Evolutionary conservation across 495 filamentous ascomycete genomes (phyloP).

Genomic region (Ramalina intermedia): DNA sequence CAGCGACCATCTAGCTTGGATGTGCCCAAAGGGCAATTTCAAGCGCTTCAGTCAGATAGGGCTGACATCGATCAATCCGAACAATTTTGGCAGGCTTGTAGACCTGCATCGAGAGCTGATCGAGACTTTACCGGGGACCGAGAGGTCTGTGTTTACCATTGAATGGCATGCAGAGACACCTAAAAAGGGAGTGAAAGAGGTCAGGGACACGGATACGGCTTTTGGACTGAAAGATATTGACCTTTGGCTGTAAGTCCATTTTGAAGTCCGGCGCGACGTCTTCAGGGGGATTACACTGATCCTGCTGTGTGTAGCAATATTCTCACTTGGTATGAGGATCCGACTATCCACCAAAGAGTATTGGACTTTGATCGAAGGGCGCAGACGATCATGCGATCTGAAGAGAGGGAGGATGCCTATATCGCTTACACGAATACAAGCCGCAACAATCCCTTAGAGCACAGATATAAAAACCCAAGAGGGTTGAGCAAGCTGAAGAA

Average conservation of each 20-base stretch:
- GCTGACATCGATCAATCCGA: too few species aligned
- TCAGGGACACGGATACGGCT: background rate
- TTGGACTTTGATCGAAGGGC: background rate
- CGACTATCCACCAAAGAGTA: background rate
- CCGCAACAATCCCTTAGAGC: background rate
- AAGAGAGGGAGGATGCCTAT: background rate
- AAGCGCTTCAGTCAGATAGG: too few species aligned
- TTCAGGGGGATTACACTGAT: background rate
- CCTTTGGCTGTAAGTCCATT: background rate
- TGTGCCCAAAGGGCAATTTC: too few species aligned
- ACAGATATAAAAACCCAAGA: background rate
- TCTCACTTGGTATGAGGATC: background rate
- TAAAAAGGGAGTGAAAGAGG: background rate
- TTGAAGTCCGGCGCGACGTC: too few species aligned
- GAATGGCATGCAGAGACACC: too few species aligned
- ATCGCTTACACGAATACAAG: background rate
- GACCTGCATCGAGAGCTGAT: too few species aligned
- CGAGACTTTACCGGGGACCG: too few species aligned
- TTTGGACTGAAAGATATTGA: background rate
- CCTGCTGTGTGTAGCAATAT: background rate
- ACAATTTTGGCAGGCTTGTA: too few species aligned
- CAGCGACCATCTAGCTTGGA: too few species aligned
- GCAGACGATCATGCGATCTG: too few species aligned
- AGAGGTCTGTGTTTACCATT: too few species aligned
- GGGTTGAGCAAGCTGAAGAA: background rate